Evolutionary conservation across 148 eudicot species (phyloP).

Genomic region (Camellia japonica): DNA sequence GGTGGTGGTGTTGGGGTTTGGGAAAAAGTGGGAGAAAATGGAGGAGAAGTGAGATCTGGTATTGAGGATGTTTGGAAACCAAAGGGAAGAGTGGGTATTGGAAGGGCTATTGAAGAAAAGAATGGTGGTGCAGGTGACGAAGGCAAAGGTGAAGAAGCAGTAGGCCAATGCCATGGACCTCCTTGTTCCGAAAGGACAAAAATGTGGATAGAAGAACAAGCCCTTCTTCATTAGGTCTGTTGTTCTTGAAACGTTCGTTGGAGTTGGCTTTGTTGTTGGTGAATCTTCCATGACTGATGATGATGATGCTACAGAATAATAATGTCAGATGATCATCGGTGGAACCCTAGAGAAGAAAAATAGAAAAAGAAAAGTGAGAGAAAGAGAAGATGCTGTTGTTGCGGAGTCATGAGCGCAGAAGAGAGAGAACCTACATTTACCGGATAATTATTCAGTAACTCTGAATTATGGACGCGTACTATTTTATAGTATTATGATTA

Average conservation of each 20-base stretch:
- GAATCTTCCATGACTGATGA: neutral
- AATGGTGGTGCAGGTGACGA: slow-evolving; percentile 36
- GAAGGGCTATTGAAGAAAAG: slow-evolving; percentile 31
- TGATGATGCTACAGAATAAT: no score
- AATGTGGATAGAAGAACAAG: neutral
- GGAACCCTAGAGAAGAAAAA: neutral
- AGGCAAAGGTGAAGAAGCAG: slow-evolving; percentile 38
- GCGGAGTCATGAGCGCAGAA: no score
- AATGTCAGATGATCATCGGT: neutral
- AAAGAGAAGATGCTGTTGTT: neutral
- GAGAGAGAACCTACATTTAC: no score
- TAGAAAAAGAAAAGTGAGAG: slow-evolving; percentile 2
- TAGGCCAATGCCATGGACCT: slow-evolving; percentile 23
- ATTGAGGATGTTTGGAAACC: slow-evolving; percentile 16
- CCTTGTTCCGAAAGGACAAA: neutral
- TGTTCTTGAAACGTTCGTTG: neutral
- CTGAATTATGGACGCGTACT: fast-evolving
- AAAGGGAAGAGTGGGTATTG: slow-evolving; percentile 1
- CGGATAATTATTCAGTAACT: no score
- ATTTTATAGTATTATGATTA: no score
- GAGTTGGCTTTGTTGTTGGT: neutral
- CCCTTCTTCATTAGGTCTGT: neutral
- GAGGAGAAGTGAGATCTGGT: slow-evolving; percentile 22
- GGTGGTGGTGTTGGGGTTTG: slow-evolving; percentile 17
- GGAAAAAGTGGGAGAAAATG: slow-evolving; percentile 36